A percentile compares a stretch with the other conserved stretches of the same genome.
Conservation (phyloP, 2,329 filamentous ascomycete species). For the Aspergillus tamarii region DNA sequence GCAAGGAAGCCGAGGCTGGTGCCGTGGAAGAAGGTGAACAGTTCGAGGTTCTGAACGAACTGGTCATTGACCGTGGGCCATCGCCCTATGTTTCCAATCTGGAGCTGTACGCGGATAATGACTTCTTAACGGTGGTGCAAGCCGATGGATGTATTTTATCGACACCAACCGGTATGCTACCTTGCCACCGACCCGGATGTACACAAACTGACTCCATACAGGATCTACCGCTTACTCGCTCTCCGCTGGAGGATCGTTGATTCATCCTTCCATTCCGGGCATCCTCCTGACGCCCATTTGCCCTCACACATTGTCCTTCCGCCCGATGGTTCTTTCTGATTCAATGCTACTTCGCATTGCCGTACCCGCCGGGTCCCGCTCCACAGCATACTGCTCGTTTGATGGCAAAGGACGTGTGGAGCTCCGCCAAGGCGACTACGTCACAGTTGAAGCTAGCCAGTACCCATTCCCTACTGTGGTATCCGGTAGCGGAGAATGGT, state of each 20-base stretch:
- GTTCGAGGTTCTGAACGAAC: constrained; percentile 96
- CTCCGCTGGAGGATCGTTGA: constrained; percentile 90
- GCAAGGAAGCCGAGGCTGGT: constrained; percentile 51
- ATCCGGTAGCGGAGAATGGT: constrained; percentile 89
- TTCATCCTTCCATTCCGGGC: constrained; percentile 94
- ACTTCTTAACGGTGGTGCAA: constrained; percentile 91
- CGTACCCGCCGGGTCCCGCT: constrained; percentile 80
- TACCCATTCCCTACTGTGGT: constrained; percentile 98
- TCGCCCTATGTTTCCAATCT: constrained; percentile 96
- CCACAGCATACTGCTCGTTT: constrained; percentile 94
- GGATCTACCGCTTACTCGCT: constrained; percentile 92
- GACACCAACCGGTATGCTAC: constrained; percentile 76
- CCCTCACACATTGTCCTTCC: constrained; percentile 93
- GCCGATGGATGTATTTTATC: constrained; percentile 98
- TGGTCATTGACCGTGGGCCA: constrained; percentile 96
- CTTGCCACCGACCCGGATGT: not conserved
- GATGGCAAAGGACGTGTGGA: constrained; percentile 96
- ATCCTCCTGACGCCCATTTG: constrained; percentile 97
- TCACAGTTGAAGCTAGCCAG: constrained; percentile 92
- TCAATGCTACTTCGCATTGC: constrained; percentile 89
- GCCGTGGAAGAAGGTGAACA: constrained; percentile 87
- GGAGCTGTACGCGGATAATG: constrained; percentile 93
- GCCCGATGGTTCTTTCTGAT: constrained; percentile 96
- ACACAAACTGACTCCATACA: constrained; percentile 26
- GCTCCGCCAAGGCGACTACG: constrained; percentile 88